Evolutionary conservation across 2,329 filamentous ascomycete species (phyloP).

Genomic region (Claviceps sp.): DNA sequence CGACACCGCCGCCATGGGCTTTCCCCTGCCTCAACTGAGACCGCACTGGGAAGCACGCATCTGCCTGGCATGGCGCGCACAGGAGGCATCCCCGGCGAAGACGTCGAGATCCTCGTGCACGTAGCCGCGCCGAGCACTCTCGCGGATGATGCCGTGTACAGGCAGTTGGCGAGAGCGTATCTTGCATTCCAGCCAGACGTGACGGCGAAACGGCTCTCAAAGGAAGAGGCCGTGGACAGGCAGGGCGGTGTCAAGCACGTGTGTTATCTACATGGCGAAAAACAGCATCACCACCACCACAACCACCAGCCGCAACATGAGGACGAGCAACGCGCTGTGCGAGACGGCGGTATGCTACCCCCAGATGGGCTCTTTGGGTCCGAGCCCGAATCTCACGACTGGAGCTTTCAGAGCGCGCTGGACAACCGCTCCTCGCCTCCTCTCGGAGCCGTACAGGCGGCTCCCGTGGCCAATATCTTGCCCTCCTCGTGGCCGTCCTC

Average conservation of each 20-base stretch:
- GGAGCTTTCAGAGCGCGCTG: constrained; percentile 31
- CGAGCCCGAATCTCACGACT: constrained; percentile 22
- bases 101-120: constrained; percentile 43
- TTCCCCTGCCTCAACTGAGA: neutral
- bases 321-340: neutral
- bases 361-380: constrained; percentile 10
- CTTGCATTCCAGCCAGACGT: constrained; percentile 26
- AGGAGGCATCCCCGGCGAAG: constrained; percentile 2
- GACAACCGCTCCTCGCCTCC: constrained; percentile 29
- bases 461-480: neutral
- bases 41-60: neutral
- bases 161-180: constrained; percentile 37
- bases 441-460: constrained; percentile 5
- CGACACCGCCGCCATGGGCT: constrained; percentile 2
- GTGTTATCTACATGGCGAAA: neutral
- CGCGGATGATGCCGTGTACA: constrained; percentile 34
- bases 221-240: neutral
- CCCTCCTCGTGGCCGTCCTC: constrained; percentile 17
- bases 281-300: too few relatives aligned
- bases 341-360: neutral
- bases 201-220: neutral
- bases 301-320: too few relatives aligned
- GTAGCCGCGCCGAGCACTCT: constrained; percentile 36
- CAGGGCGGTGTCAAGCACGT: neutral
- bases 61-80: constrained; percentile 12